A percentile compares a stretch with the other conserved stretches of the same genome.
Conservation (phyloP, 78 protist species). For the Speleostelium caveatum region DNA sequence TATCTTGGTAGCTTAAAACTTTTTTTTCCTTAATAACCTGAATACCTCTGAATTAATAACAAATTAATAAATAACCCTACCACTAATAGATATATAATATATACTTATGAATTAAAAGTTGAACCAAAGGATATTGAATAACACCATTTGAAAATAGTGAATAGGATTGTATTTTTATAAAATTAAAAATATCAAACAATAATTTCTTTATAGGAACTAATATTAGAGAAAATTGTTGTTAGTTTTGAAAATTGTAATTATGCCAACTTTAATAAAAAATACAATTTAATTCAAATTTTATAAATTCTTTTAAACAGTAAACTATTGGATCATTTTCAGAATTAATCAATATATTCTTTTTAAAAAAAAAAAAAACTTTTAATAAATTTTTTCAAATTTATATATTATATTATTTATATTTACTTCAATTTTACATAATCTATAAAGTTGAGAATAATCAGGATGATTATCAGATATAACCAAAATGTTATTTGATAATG, state of each 20-base stretch:
- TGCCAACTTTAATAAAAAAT: background rate
- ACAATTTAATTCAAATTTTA: slow-evolving; percentile 2
- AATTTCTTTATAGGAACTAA: slow-evolving; percentile 10
- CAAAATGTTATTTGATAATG: background rate
- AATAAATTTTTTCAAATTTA: background rate
- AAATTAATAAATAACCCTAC: too few relatives aligned
- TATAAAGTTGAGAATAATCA: background rate
- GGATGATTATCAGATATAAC: slow-evolving; percentile 7
- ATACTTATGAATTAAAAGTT: too few relatives aligned
- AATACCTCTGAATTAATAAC: too few relatives aligned
- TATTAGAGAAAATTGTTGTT: background rate
- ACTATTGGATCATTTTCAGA: background rate
- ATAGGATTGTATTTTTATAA: background rate
- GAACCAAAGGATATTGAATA: background rate
- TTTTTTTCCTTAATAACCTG: background rate
- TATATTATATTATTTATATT: background rate
- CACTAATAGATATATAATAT: too few relatives aligned
- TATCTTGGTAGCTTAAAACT: background rate
- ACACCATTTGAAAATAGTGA: background rate
- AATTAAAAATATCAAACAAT: background rate
- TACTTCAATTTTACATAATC: background rate
- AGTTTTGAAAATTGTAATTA: background rate
- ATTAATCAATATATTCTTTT: background rate
- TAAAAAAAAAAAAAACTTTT: background rate
- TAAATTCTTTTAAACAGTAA: background rate